Base-by-base conservation (phyloP, 2,329 filamentous ascomycete species). In the Alternaria sp. region DNA sequence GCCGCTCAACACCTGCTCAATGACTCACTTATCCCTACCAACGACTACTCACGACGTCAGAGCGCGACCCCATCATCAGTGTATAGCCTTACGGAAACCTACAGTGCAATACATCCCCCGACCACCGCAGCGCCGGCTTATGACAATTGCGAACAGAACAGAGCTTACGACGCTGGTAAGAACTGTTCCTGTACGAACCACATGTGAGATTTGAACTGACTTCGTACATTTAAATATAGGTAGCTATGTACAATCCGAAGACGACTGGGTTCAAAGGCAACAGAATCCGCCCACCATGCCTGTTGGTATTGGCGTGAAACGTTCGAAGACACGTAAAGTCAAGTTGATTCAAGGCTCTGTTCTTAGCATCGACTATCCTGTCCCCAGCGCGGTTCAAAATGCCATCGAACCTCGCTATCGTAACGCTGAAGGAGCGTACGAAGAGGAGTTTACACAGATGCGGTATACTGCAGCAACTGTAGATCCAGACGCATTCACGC, bases 401-500 rank as follows among this genome's bases (percentile, higher is more conserved):
- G 18, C 39, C 20, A 22, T 42, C 39, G 39, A 42, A 42, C 18
- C 39, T 42, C 39, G 39, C 8, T 24, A 42, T 22, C 39, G 39
- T 12, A 22, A 42, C 18, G 39, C 39, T 3, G 39, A 42, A 11
- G 39, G 18, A 22, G 20, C 20, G 22, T 20, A 42, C 11, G 39
- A 42, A 12, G 39, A 42, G 11, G 39, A 42, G 16, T 42, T 42
- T 42, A 42, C 39, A 11, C 72, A 69, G 51, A 57, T 70, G 59
- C 62, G 64, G 88, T 87, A 99, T 83, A 98, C 95, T 18, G 95
- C 95, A 53, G 95, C 95, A 16, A 98, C 94, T 22, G 98, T 94
- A 81, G 95, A 98, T 79, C 95, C 95, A 66, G 96, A 97, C 79
- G 95, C 98, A 76, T 99, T 98, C 80, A 98, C 94, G 2, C 87